Evolutionary conservation across 108 stramenopile genomes (phyloP).

Genomic region (Discostella pseudostelligera): DNA sequence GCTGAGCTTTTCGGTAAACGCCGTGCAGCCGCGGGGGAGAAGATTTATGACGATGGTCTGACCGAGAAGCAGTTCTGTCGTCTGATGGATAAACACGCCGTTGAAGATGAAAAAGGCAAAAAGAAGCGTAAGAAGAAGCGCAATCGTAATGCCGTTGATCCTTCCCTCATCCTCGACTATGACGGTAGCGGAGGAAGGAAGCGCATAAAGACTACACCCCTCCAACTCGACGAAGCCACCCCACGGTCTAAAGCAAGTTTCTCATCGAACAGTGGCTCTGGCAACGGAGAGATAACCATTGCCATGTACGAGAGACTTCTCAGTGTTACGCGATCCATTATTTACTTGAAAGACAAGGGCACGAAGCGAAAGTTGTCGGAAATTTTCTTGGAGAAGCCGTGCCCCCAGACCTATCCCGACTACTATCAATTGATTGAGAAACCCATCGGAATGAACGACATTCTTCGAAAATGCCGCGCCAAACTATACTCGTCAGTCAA

Average conservation of each 20-base stretch:
- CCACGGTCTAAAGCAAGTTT: slow-evolving; percentile 18
- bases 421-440: slow-evolving; percentile 80
- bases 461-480: slow-evolving; percentile 74
- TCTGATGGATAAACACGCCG: slow-evolving; percentile 83
- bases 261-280: slow-evolving; percentile 2
- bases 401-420: slow-evolving; percentile 78
- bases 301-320: slow-evolving; percentile 78
- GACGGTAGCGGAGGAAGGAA: slow-evolving; percentile 25
- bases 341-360: slow-evolving; percentile 75
- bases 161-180: slow-evolving; percentile 37
- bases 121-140: slow-evolving; percentile 51
- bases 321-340: slow-evolving; percentile 68
- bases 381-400: slow-evolving; percentile 85
- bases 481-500: slow-evolving; percentile 60
- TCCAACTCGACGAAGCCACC: slow-evolving; percentile 12
- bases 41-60: slow-evolving; percentile 89
- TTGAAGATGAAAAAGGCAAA: slow-evolving; percentile 52
- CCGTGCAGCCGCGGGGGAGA: slow-evolving; percentile 61
- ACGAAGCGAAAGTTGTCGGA: slow-evolving; percentile 79
- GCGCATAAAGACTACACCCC: slow-evolving; percentile 25
- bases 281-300: slow-evolving; percentile 45
- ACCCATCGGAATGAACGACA: slow-evolving; percentile 89
- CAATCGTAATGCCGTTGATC: slow-evolving; percentile 39
- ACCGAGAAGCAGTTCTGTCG: slow-evolving; percentile 92
- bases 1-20: slow-evolving; percentile 48